Base-by-base conservation (phyloP, 2,329 filamentous ascomycete genomes). In the Metarhizium sp. region DNA sequence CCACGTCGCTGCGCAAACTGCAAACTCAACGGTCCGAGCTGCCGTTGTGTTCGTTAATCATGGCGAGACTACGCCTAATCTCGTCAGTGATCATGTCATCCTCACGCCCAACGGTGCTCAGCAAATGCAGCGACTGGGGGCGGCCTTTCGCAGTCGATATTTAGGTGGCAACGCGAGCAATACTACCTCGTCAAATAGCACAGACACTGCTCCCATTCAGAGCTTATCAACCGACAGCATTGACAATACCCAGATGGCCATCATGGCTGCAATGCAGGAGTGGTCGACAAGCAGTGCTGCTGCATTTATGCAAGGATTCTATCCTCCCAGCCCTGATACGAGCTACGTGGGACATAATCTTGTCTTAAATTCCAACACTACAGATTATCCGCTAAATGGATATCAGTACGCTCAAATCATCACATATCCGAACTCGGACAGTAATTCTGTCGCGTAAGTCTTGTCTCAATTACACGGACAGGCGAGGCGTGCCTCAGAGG, bases 281-380 rank as follows among this genome's bases (percentile, higher is more conserved):
- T 77, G 72, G 63, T 64, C 92, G 36, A 80, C 84, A 52, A 84
- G 79, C 58, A 84, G 88, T 2, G 89, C 88, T 38, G 74, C 81
- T 52, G 90, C 86, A 0, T 95, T 95, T 69, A 72, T 94, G 62
- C 91, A 96, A 67, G 90, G 87, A 4, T 75, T 96, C 4, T 96
- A 95, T 65, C 90, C 91, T 2, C 88, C 90, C 0, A 78, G 55
- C 13, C 55, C 54, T 13, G 69, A 67, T 4, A 68, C 67, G 25
- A 48, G 57, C 10, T 65, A 68, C 40, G 73, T 78, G 13, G 75
- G 81, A 59, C 79, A 76, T 42, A 63, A 69, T 47, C 61, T 64
- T 38, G 54, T 54, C 4, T 43, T 55, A 2, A 54, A 57, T 6
- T 59, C 82, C 11, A 81, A 78, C 4, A 69, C 73, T 2, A 73